Base-by-base conservation (phyloP, 306 rosid species). In the Vigna radiata region DNA sequence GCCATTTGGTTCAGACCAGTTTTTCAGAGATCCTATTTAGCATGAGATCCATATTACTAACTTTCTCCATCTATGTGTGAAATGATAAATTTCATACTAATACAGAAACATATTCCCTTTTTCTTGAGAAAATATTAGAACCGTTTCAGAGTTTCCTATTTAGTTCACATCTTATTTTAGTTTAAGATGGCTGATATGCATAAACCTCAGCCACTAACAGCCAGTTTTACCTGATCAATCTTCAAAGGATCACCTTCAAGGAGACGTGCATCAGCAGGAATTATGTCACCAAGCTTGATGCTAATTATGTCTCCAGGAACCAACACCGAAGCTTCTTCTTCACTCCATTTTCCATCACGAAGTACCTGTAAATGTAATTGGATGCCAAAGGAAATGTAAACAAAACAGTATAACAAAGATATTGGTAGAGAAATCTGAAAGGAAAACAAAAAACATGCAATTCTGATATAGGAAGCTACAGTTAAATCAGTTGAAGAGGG, bases 201-300 rank as follows among this genome's bases (percentile, higher is more conserved):
- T 7, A 25, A 49, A 63, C 23, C 62, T 18, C 10, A 43, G 17
- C 23, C 67, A 41, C 15, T 41, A 41, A 56, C 54, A 41, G 46
- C 46, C 41, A 61, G 67, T 33, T 70, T 83, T 59, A 84, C 93
- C 89, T 84, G 96, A 82, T 91, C 93, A 81, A 89, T 91, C 79
- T 89, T 91, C 56, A 91, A 80, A 84, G 93, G 92, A 85, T 91
- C 96, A 27, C 96, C 96, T 81, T 84, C 86, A 64, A 91, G 93
- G 67, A 89, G 96, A 72, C 88, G 92, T 6, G 92, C 93, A 48
- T 91, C 96, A 1, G 93, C 90, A 33, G 96, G 96, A 81, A 91
- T 66, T 50, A 91, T 86, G 75, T 91, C 96, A 60, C 96, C 96
- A 6, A 91, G 88, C 74, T 89, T 91, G 83, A 91, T 91, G 81